Evolutionary conservation across 768 basidiomycete species (phyloP).

Genomic region (Collybia sordida): DNA sequence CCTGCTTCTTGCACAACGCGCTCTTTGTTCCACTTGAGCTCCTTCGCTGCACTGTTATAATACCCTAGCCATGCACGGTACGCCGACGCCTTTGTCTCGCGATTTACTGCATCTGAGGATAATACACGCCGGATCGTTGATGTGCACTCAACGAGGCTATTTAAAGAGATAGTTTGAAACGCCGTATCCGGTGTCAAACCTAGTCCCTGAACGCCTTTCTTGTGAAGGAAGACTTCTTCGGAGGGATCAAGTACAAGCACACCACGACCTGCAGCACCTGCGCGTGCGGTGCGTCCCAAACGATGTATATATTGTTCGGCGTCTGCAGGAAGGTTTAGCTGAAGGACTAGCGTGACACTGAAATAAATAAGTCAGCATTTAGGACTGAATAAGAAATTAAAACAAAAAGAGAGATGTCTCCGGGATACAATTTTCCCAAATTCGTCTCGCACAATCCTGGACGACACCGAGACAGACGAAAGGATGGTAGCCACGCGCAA

Average conservation of each 20-base stretch:
- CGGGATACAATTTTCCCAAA: too few relatives aligned
- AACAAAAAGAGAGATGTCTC: neutral
- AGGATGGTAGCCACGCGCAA: neutral
- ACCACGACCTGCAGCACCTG: constrained; percentile 62
- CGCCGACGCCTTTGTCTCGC: constrained; percentile 44
- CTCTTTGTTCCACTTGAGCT: constrained; percentile 35
- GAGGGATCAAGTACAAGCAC: constrained; percentile 52
- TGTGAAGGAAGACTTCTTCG: constrained; percentile 49
- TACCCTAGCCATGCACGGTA: constrained; percentile 61
- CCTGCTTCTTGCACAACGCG: constrained; percentile 41
- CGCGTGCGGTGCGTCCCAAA: constrained; percentile 76
- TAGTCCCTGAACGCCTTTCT: constrained; percentile 36
- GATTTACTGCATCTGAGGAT: constrained; percentile 31
- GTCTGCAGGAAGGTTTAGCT: constrained; percentile 65
- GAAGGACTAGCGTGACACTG: constrained; percentile 59
- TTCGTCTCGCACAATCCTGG: too few relatives aligned
- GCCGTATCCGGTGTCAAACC: constrained; percentile 34
- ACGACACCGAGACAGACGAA: too few relatives aligned
- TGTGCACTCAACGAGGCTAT: constrained; percentile 15
- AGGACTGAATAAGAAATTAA: neutral
- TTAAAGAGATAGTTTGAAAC: constrained; percentile 13
- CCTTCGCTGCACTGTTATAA: constrained; percentile 42
- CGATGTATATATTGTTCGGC: constrained; percentile 81
- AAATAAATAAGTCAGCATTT: neutral
- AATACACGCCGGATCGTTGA: constrained; percentile 11